Base-by-base conservation (phyloP, 1,284 basidiomycete genomes). In the Apiotrichum akiyoshidainum region DNA sequence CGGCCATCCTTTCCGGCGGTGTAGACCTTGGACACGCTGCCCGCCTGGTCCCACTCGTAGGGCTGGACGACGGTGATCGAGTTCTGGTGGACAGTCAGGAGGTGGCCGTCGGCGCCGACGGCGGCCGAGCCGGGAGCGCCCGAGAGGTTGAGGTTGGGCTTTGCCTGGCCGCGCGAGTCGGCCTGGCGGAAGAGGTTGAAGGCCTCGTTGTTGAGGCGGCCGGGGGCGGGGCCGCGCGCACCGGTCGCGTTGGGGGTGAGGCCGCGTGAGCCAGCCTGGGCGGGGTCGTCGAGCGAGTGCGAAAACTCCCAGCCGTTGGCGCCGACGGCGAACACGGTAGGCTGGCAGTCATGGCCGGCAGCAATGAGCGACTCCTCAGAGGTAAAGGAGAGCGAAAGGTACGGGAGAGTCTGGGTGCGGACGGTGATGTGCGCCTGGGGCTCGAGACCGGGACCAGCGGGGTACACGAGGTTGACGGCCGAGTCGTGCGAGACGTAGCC, bases 331-430 rank as follows among this genome's bases (percentile, higher is more conserved):
- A 91, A 93, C 31, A 95, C 84, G 37, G 94, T 81, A 0, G 96
- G 96, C 76, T 96, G 92, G 79, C 96, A 99, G 75, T 99, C 96
- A 78, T 99, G 95, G 0, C 96, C 96, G 0, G 93, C 96, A 0
- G 92, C 93, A 39, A 99, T 83, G 65, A 97, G 78, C 11, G 84
- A 79, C 57, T 86, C 83, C 76, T 97, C 93, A 33, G 85, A 83
- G 1, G 87, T 88, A 85, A 92, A 99, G 13, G 87, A 81, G 39
- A 97, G 83, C 22, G 90, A 87, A 55, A 93, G 82, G 68, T 87
- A 84, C 0, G 93, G 94, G 33, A 97, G 81, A 1, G 87, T 85
- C 37, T 86, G 82, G 65, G 87, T 83, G 66, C 86, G 85, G 75
- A 97, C 85, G 49, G 81, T 86, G 75, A 87, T 83, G 50, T 90